A percentile compares a stretch with the other conserved stretches of the same genome.
phyloP scores from a whole-genome alignment of 768 basidiomycete species.

The Boletus vinaceobasis region DNA sequence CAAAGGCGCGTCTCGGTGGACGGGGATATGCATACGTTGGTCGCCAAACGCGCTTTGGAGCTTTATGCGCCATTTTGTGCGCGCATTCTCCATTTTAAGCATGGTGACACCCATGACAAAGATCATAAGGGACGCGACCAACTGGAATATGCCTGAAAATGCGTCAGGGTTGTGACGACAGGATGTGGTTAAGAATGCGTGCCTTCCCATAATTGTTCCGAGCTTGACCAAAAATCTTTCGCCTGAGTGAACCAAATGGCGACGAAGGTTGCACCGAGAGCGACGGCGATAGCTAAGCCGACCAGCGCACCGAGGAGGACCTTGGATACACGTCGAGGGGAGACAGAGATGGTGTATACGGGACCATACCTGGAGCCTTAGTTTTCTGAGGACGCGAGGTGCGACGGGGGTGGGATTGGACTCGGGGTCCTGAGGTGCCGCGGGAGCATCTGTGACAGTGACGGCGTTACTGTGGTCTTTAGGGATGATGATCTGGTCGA shows the following conservation, averaged over 20 bases:
- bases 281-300: constrained; percentile 76
- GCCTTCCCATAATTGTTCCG: constrained; percentile 95
- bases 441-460: neutral
- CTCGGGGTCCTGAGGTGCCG: constrained; percentile 7
- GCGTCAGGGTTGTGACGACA: neutral
- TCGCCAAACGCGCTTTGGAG: constrained; percentile 73
- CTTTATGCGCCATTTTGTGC: constrained; percentile 93
- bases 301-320: constrained; percentile 71
- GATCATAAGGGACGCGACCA: constrained; percentile 77
- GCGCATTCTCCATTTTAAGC: constrained; percentile 92
- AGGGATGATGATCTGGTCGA: constrained; percentile 70
- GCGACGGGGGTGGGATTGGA: constrained; percentile 29
- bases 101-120: constrained; percentile 92
- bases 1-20: neutral
- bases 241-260: constrained; percentile 95
- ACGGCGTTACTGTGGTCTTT: neutral
- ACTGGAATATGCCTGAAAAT: constrained; percentile 56
- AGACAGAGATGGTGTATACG: neutral
- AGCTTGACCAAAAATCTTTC: constrained; percentile 73
- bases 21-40: constrained; percentile 38
- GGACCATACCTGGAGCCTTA: constrained; percentile 58
- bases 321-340: constrained; percentile 31
- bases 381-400: constrained; percentile 56
- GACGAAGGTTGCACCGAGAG: constrained; percentile 89
- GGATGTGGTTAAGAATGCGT: constrained; percentile 5